Percentiles rank a stretch among this genome's conserved stretches.
Evolutionary conservation across 371 early-diverging fungal species (phyloP).

Genomic region (Synchytrium microbalum): DNA sequence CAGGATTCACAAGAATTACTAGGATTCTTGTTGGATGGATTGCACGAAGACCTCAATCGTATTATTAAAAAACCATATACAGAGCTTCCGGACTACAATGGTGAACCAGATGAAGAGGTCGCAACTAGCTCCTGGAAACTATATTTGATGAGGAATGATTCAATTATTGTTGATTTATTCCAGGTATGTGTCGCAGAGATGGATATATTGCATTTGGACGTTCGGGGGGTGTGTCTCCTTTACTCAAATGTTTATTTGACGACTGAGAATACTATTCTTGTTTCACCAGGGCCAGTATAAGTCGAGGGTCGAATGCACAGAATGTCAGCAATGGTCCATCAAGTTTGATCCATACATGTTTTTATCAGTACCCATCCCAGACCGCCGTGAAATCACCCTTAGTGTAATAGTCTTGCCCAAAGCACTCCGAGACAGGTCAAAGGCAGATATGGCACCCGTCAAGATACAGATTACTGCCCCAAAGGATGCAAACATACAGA

Average conservation of each 20-base stretch:
- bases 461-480: constrained; percentile 19
- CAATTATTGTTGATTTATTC: constrained; percentile 14
- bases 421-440: background rate
- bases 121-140: constrained; percentile 10
- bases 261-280: too few species aligned
- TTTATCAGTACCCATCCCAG: constrained; percentile 9
- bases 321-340: constrained; percentile 22
- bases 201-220: too few species aligned
- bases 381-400: background rate
- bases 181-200: too few species aligned
- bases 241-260: too few species aligned
- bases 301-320: constrained; percentile 61
- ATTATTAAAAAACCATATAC: constrained; percentile 12
- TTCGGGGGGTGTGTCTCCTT: too few species aligned
- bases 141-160: constrained; percentile 9
- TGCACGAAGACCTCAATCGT: constrained; percentile 15
- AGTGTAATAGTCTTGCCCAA: background rate
- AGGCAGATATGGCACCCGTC: constrained; percentile 2
- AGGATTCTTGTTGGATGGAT: constrained; percentile 7
- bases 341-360: constrained; percentile 14
- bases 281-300: constrained; percentile 83
- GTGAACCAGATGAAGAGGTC: constrained; percentile 8
- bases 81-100: constrained; percentile 14
- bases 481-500: constrained; percentile 49
- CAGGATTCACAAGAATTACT: constrained; percentile 13